Conservation (phyloP, 371 early-diverging fungal genomes). For the Amoeboaphelidium protococcarum region DNA sequence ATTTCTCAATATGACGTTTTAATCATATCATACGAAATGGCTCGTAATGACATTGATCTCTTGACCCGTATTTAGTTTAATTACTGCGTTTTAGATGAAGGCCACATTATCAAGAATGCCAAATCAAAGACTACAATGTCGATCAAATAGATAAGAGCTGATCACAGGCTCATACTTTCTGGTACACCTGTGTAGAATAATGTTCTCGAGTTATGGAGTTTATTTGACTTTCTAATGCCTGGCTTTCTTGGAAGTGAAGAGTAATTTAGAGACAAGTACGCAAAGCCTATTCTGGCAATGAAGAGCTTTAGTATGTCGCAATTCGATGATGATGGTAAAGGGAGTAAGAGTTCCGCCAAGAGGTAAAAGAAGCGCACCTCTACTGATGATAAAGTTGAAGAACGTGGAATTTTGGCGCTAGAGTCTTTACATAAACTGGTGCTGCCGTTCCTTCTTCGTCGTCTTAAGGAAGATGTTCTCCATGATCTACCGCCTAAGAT, state of each 20-base stretch:
- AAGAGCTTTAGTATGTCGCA: constrained; percentile 55
- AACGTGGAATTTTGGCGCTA: constrained; percentile 48
- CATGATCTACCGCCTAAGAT: constrained; percentile 98
- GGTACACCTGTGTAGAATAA: constrained; percentile 99
- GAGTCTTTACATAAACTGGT: constrained; percentile 89
- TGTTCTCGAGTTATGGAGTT: constrained; percentile 86
- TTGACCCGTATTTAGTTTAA: constrained; percentile 50
- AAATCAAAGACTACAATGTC: constrained; percentile 78
- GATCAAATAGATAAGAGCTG: constrained; percentile 49
- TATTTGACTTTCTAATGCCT: constrained; percentile 95
- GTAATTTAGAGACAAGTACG: constrained; percentile 64
- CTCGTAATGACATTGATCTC: constrained; percentile 78
- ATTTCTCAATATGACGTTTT: constrained; percentile 34
- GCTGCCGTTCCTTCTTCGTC: constrained; percentile 82
- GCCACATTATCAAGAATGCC: constrained; percentile 94
- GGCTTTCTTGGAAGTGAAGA: constrained; percentile 78
- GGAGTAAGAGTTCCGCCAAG: constrained; percentile 3
- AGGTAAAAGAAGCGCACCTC: constrained; percentile 4
- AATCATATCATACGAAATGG: constrained; percentile 86
- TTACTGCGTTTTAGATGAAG: constrained; percentile 97
- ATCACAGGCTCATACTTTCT: constrained; percentile 75
- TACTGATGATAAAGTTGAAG: constrained; percentile 8
- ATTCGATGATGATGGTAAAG: constrained; percentile 37
- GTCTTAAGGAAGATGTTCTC: constrained; percentile 96
- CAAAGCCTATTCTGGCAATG: constrained; percentile 66